Evolutionary conservation across 2,329 filamentous ascomycete genomes (phyloP), one percentile per base, ranked within the genome.

Genomic region (Talaromyces amestolkiae): DNA sequence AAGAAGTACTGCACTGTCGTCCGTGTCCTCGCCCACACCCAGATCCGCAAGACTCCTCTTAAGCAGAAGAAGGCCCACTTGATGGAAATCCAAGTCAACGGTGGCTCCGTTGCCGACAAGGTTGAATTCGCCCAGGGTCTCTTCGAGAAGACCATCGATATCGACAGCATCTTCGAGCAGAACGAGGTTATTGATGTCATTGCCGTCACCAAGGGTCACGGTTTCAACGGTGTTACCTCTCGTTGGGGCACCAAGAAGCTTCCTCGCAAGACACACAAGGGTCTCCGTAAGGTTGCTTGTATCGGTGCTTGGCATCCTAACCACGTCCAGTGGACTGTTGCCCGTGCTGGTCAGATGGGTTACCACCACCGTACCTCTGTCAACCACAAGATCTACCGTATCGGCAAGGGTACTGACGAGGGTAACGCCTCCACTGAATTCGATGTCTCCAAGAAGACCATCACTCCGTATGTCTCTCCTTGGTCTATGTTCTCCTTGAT

Each of bases 31-130:
- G 94, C 95, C 82, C 95, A 99, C 90, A 97, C 95, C 76, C 95
- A 99, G 87, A 93, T 98, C 88, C 89, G 90, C 89, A 94, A 96
- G 90, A 98, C 95, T 69, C 94, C 95, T 71, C 91, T 99, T 83
- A 98, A 97, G 91, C 95, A 99, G 89, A 99, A 99, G 93, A 99
- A 98, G 92, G 94, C 95, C 78, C 95, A 99, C 85, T 88, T 99
- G 76, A 99, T 99, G 95, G 95, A 99, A 87, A 93, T 99, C 83
- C 95, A 99, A 87, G 84, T 99, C 89, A 99, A 99, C 87, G 95
- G 95, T 83, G 95, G 95, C 79, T 92, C 90, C 83, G 80, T 97
- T 74, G 86, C 92, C 79, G 93, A 98, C 85, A 99, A 99, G 92
- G 93, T 99, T 78, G 89, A 92, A 70, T 98, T 96, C 84, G 93